Conservation (phyloP, 139 green algal species). For the Picochlorum sp. region DNA sequence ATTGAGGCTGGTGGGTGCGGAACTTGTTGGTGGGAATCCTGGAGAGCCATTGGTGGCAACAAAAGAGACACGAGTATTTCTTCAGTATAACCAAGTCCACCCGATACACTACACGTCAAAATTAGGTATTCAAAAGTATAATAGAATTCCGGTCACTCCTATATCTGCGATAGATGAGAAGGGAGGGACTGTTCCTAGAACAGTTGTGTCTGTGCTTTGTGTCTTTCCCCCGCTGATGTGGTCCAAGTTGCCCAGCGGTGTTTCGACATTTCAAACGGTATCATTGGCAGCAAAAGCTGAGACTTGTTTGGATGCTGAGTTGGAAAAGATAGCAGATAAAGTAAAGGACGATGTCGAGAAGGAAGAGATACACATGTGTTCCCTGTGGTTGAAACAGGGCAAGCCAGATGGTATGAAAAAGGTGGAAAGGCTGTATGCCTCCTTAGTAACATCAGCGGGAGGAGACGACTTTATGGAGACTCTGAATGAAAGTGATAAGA, state of each 20-base stretch:
- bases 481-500: background rate
- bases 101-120: background rate
- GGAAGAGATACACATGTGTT: conserved; percentile 3
- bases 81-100: conserved; percentile 11
- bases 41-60: conserved; percentile 22
- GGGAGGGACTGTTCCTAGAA: conserved; percentile 30
- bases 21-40: conserved; percentile 13
- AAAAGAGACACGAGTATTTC: background rate
- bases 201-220: conserved; percentile 31
- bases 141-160: conserved; percentile 13
- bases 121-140: background rate
- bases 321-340: background rate
- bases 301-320: background rate
- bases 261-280: background rate
- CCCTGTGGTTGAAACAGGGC: background rate
- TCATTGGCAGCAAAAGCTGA: background rate
- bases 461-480: background rate
- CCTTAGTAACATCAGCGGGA: background rate
- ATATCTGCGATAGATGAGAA: conserved; percentile 10
- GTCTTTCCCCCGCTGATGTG: conserved; percentile 16
- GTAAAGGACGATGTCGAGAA: background rate
- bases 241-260: conserved; percentile 8
- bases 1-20: conserved; percentile 20
- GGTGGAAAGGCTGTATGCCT: conserved; percentile 8
- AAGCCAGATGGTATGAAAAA: conserved; percentile 11